These are phyloP conservation scores for Acanthamoeba culbertsoni DNA, from an alignment of 208 protist species.

Conservation along the genomic window DNA sequence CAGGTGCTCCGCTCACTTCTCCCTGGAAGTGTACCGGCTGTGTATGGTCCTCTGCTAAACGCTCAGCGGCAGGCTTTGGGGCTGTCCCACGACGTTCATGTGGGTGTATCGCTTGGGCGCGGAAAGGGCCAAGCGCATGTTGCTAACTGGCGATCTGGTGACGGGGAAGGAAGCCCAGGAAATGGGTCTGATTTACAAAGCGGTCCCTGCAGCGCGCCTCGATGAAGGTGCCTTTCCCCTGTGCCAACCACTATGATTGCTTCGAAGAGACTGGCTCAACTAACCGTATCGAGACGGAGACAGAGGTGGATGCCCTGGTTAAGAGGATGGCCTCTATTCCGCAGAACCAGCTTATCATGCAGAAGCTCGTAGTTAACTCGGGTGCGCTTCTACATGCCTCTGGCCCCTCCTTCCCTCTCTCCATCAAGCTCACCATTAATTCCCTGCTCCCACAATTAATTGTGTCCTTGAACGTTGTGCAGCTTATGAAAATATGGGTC, in stretches of 20 bases:
- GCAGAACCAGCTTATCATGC: conserved; percentile 58
- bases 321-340: conserved; percentile 12
- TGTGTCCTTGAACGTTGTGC: not conserved
- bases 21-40: not conserved
- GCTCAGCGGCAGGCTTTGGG: not conserved
- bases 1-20: not conserved
- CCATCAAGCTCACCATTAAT: too few relatives aligned
- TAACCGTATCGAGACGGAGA: too few relatives aligned
- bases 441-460: too few relatives aligned
- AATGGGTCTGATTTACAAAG: not conserved
- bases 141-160: conserved; percentile 42
- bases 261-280: too few relatives aligned
- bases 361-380: conserved; percentile 52
- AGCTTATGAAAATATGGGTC: conserved; percentile 51
- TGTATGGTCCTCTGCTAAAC: not conserved
- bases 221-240: not conserved
- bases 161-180: conserved; percentile 30
- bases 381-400: not conserved
- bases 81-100: conserved; percentile 32
- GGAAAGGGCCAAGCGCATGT: conserved; percentile 12
- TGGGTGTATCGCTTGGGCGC: conserved; percentile 38
- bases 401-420: not conserved
- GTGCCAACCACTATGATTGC: not conserved
- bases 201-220: not conserved
- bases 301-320: not conserved